A percentile compares a stretch with the other conserved stretches of the same genome.
These are phyloP conservation scores for Suhomyces sp. DNA, from an alignment of 805 yeast species.

Conservation along the genomic window DNA sequence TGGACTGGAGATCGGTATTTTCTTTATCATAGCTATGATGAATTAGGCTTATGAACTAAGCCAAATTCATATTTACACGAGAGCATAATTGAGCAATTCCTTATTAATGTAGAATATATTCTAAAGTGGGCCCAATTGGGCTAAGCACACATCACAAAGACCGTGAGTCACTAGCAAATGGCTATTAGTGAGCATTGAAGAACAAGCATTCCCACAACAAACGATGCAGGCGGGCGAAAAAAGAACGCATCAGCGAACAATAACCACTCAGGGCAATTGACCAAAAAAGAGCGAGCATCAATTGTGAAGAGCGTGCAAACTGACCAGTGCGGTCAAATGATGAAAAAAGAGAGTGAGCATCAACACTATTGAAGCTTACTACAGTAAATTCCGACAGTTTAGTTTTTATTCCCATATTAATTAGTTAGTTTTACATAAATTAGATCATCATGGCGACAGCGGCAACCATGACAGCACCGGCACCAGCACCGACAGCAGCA, in stretches of 20 bases:
- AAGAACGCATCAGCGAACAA: background rate
- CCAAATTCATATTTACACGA: too few relatives aligned
- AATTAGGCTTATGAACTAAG: too few relatives aligned
- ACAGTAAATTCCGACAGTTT: background rate
- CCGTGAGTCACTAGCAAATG: background rate
- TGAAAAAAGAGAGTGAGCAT: background rate
- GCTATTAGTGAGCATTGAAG: background rate
- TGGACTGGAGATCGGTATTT: too few relatives aligned
- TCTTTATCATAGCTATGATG: too few relatives aligned
- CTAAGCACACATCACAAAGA: background rate
- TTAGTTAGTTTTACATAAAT: background rate
- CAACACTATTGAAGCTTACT: background rate
- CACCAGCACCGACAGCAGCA: slow-evolving; percentile 12
- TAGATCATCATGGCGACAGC: slow-evolving; percentile 14
- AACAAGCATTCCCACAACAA: background rate
- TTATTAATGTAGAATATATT: too few relatives aligned
- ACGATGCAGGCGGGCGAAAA: background rate
- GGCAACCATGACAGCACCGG: slow-evolving; percentile 13
- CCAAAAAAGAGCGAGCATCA: background rate
- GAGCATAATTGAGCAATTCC: too few relatives aligned
- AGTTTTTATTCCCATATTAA: background rate
- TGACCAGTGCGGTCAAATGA: background rate
- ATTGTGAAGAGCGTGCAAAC: background rate
- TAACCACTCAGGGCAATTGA: background rate
- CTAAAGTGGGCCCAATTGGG: too few relatives aligned